Base-by-base conservation (phyloP, 345 rosid species). In the Alliaria petiolata region DNA sequence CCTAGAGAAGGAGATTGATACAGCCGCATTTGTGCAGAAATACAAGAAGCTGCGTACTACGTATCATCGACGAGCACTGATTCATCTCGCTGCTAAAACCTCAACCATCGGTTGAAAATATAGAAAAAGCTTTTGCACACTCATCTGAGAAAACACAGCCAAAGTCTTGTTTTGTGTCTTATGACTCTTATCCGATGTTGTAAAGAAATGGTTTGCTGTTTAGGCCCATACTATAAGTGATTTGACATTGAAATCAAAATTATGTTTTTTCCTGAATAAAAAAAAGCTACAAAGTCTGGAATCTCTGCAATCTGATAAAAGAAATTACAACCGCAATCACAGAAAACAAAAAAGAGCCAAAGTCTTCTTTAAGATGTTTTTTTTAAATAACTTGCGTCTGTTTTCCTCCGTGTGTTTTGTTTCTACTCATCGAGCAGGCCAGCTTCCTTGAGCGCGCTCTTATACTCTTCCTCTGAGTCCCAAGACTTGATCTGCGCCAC, bases 51-150 rank as follows among this genome's bases (percentile, higher is more conserved):
- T 87, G 51, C 92, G 99, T 6, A 74, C 78, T 4, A 74, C 78
- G 8, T 95, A 91, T 77, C 95, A 95, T 67, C 81, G 69, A n/a
- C 86, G 91, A n/a, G 86, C 92, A 30, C 85, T 95, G 9, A 61
- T 83, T 68, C 96, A 91, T 55, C 86, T 89, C 65, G 83, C 91
- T 0, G 87, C 91, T 19, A 88, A 81, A 83, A 81, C 98, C 12
- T 84, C 93, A 61, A 33, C 45, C 46, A 60, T 67, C 19, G 39
- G 22, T 30, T 75, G 50, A 73, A 52, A 2, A 1, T 38, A 11
- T 3, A 2, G n/a, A 3, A 4, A n/a, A 10, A 2, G 12, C 17
- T 7, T 62, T 7, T 53, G 12, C 11, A 59, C 20, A 38, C 16
- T 70, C 25, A 49, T 38, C 43, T 8, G 42, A 50, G 25, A 26